These are phyloP conservation scores for Phaeosphaeria sp. DNA, from an alignment of 2,329 filamentous ascomycete genomes.

Conservation along the genomic window DNA sequence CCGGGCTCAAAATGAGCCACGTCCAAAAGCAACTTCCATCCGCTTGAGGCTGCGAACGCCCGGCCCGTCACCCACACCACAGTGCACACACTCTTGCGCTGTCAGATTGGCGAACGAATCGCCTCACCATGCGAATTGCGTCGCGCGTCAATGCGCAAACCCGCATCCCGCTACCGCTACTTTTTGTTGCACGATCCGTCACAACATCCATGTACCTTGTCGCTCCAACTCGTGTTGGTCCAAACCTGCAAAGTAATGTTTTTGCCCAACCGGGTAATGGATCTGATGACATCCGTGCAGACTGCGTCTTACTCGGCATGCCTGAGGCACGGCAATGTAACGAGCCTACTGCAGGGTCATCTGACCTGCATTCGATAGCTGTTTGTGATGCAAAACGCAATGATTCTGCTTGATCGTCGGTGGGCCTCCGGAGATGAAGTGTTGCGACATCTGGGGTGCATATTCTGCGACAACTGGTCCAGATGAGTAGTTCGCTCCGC, in stretches of 20 bases:
- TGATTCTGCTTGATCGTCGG: not conserved
- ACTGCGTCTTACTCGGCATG: not conserved
- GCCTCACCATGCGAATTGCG: slow-evolving; percentile 3
- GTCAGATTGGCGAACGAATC: not conserved
- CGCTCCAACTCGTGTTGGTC: not conserved
- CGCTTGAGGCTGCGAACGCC: not conserved
- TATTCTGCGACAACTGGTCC: slow-evolving; percentile 11
- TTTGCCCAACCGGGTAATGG: slow-evolving; percentile 5
- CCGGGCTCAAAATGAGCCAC: not conserved
- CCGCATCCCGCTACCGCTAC: slow-evolving; percentile 3
- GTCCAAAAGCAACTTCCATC: not conserved
- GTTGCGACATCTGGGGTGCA: slow-evolving; percentile 16
- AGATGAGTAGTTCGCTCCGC: not conserved
- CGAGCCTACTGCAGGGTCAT: not conserved
- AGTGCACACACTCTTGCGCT: not conserved
- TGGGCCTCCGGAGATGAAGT: not conserved
- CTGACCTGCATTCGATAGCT: not conserved
- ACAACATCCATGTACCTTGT: slow-evolving; percentile 26
- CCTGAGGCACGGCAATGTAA: not conserved
- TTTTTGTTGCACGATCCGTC: slow-evolving; percentile 20
- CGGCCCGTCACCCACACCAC: not conserved
- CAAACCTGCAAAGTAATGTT: not conserved
- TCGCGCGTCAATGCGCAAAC: slow-evolving; percentile 8
- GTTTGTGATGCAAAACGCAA: not conserved
- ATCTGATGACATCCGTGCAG: not conserved